phyloP scores from a whole-genome alignment of 2,329 filamentous ascomycete genomes.

The Zalaria obscura region DNA sequence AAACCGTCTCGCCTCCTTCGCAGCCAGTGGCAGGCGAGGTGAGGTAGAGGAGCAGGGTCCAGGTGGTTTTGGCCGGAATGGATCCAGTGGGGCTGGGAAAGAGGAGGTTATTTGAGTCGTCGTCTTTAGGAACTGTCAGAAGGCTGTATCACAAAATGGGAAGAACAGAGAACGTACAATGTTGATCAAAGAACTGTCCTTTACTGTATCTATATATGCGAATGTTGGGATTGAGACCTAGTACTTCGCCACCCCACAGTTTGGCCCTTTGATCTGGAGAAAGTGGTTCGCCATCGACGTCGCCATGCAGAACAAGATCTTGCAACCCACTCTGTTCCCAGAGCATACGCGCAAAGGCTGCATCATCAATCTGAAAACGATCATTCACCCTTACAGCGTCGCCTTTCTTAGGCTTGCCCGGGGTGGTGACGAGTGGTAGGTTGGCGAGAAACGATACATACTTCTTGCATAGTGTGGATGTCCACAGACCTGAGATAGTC shows the following conservation, averaged over 20 bases:
- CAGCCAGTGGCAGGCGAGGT: conserved; percentile 64
- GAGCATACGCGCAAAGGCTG: conserved; percentile 55
- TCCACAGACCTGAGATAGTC: conserved; percentile 60
- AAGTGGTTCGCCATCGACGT: conserved; percentile 16
- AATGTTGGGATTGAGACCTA: conserved; percentile 83
- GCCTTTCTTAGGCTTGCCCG: conserved; percentile 61
- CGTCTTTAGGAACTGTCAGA: conserved; percentile 40
- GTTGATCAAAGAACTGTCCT: conserved; percentile 83
- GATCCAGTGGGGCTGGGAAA: conserved; percentile 35
- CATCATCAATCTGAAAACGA: conserved; percentile 69
- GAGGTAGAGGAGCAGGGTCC: conserved; percentile 81
- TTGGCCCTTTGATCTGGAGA: conserved; percentile 18
- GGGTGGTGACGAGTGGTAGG: conserved; percentile 63
- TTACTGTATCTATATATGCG: conserved; percentile 75
- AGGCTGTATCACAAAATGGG: conserved; percentile 1
- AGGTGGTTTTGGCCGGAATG: conserved; percentile 58
- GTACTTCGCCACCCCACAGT: conserved; percentile 62
- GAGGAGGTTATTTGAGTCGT: conserved; percentile 65
- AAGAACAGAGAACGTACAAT: conserved; percentile 51
- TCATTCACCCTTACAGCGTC: conserved; percentile 81
- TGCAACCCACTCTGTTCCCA: conserved; percentile 68
- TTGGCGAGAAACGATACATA: conserved; percentile 61
- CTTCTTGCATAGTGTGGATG: conserved; percentile 56
- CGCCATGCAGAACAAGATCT: conserved; percentile 35
- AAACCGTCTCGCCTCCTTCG: conserved; percentile 77